Evolutionary conservation across 139 green algal species (phyloP).

Genomic region (Chlorella sp.): DNA sequence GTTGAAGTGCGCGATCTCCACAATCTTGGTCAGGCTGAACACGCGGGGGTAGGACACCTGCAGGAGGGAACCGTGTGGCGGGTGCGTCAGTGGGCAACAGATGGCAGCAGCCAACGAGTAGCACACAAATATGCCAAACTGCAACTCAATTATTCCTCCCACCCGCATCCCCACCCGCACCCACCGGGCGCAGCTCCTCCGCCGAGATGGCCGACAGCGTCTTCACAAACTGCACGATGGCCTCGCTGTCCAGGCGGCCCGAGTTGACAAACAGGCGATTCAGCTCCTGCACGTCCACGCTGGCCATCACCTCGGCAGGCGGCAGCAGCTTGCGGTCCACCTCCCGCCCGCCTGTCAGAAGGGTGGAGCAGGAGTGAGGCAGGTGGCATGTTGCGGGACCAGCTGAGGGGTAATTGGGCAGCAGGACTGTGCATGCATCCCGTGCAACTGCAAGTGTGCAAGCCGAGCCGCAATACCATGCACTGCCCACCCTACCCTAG

Average conservation of each 20-base stretch:
- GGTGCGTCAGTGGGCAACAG: no score
- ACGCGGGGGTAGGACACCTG: constrained; percentile 74
- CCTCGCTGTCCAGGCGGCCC: constrained; percentile 49
- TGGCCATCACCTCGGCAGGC: constrained; percentile 59
- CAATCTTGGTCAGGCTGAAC: constrained; percentile 95
- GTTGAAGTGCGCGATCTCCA: constrained; percentile 99
- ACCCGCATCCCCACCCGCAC: no score
- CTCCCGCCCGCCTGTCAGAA: neutral
- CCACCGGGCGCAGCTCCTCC: constrained; percentile 69
- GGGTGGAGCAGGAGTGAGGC: neutral
- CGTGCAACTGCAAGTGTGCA: no score
- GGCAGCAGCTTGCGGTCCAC: constrained; percentile 42
- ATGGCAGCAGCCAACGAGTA: no score
- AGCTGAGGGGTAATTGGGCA: no score
- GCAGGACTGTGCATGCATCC: no score
- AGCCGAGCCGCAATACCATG: no score
- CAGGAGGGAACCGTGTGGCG: no score
- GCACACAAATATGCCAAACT: no score
- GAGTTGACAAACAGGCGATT: constrained; percentile 75
- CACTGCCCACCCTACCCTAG: no score
- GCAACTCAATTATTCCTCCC: no score
- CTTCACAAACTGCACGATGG: constrained; percentile 90
- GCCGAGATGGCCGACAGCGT: constrained; percentile 77
- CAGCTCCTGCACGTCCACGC: constrained; percentile 66
- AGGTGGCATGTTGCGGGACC: neutral